Evolutionary conservation across 2,329 filamentous ascomycete species (phyloP), one percentile per base, ranked within the genome.

Genomic region (Ramichloridium luteum): DNA sequence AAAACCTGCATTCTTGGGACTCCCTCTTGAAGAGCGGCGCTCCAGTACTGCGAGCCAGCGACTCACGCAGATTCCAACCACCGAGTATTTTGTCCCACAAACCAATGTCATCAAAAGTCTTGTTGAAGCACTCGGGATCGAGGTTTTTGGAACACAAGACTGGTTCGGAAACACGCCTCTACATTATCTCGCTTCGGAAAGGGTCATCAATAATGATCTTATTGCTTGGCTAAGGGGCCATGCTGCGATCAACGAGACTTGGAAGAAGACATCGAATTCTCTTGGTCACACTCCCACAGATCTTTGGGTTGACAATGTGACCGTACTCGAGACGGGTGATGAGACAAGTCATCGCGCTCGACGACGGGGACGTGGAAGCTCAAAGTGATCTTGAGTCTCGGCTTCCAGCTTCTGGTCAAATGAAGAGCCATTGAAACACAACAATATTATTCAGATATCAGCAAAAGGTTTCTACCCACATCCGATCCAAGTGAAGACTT

Each of bases 161-260:
- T 23, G n/a, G 8, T n/a, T 23, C 8, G 20, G 20, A 8, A 23
- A 23, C 20, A 23, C 20, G 8, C 20, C 20, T 8, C 20, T 23
- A n/a, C 20, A 23, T n/a, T 23, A 23, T 23, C 20, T 23, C n/a
- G 20, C 20, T 23, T 23, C 20, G 20, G 20, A 8, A 23, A 8
- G 20, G n/a, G 8, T 8, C 20, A n/a, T 23, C 20, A 23, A 23
- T 23, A n/a, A 23, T 23, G 8, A 8, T n/a, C n/a, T 23, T 8
- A 23, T 23, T n/a, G 20, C 20, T 8, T 23, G 20, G 16, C 14
- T 18, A 14, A n/a, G 8, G 25, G 34, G n/a, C 20, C 16, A 40
- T 40, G 34, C 14, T 30, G 8, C 8, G n/a, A n/a, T 8, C 8
- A n/a, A 8, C 20, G 8, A 23, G 8, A 8, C 8, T n/a, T 23